Evolutionary conservation across 2,329 filamentous ascomycete species (phyloP).

Genomic region (Xylariomycetidae sp.): DNA sequence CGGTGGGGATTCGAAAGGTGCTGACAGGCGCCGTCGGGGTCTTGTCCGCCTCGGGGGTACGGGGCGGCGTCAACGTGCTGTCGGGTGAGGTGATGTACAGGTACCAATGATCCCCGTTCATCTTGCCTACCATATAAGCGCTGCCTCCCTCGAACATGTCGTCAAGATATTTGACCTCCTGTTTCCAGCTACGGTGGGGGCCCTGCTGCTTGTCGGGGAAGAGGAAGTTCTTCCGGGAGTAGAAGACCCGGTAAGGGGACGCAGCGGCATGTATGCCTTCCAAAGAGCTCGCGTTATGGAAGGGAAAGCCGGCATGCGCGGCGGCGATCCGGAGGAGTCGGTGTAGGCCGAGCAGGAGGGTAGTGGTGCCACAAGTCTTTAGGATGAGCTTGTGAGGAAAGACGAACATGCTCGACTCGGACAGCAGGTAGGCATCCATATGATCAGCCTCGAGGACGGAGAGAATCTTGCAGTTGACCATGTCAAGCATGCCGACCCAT

Average conservation of each 20-base stretch:
- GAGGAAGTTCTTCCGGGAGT: constrained; percentile 97
- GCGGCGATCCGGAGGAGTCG: constrained; percentile 91
- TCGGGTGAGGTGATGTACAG: constrained; percentile 91
- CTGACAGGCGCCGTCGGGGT: constrained; percentile 27
- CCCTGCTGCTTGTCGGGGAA: constrained; percentile 92
- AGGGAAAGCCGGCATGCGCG: constrained; percentile 81
- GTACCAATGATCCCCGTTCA: constrained; percentile 99
- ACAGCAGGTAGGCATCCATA: constrained; percentile 93
- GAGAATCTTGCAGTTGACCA: constrained; percentile 97
- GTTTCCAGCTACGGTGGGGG: constrained; percentile 94
- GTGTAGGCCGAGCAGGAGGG: constrained; percentile 80
- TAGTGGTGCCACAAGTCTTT: constrained; percentile 98
- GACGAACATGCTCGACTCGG: constrained; percentile 99
- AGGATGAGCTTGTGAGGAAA: constrained; percentile 99
- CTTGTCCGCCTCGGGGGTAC: constrained; percentile 61
- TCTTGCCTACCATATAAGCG: constrained; percentile 99
- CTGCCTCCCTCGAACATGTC: constrained; percentile 88
- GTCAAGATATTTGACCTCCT: constrained; percentile 91
- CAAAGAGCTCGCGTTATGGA: constrained; percentile 62
- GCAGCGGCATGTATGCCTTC: constrained; percentile 70
- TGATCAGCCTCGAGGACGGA: constrained; percentile 91
- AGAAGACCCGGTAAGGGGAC: constrained; percentile 92
- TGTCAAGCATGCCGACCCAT: constrained; percentile 96
- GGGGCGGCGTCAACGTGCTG: constrained; percentile 73
- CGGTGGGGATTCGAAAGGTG: constrained; percentile 55